Evolutionary conservation across 2,329 filamentous ascomycete species (phyloP), one percentile per base, ranked within the genome.

Genomic region (Beauveria scarabaeidicola): DNA sequence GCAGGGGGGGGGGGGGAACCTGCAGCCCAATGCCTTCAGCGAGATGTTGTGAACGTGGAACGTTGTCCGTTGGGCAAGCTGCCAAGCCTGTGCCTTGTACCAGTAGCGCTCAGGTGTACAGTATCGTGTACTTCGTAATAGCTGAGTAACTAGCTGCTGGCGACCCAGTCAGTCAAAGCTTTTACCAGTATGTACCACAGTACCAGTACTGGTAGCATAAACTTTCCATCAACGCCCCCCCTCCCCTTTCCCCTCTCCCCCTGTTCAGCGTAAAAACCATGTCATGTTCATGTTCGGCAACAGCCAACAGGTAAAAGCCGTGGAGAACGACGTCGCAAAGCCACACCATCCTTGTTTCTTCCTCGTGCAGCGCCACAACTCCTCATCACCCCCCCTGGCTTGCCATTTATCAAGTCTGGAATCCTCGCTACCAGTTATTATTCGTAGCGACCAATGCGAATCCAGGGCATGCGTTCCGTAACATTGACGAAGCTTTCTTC

Each of bases 201-300:
- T n/a, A n/a, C n/a, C n/a, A n/a, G n/a, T n/a, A n/a, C n/a, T n/a
- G n/a, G n/a, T 19, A 51, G 36, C n/a, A 17, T 55, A 25, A 21
- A 17, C 11, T 47, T 52, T 53, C 38, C 8, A n/a, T 47, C 40
- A 36, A 44, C n/a, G 25, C 15, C 47, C 11, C 5, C 25, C 29
- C 32, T 19, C 50, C 32, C 32, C 23, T 50, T n/a, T 48, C 21
- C 21, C 21, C 11, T 15, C 46, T 1, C 3, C 51, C 52, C 52
- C 27, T 47, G 52, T 38, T 36, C 52, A 55, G 52, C 52, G 41
- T n/a, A 55, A 55, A 54, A 54, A 46, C 2, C 44, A 47, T 10
- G n/a, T 19, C 32, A 52, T n/a, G 51, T n/a, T n/a, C 23, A 43
- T 43, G 51, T 8, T 36, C 32, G 32, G 32, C 32, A 36, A 15